These are phyloP conservation scores for Boletus tylopilopsis DNA, from an alignment of 768 basidiomycete genomes.

Conservation along the genomic window DNA sequence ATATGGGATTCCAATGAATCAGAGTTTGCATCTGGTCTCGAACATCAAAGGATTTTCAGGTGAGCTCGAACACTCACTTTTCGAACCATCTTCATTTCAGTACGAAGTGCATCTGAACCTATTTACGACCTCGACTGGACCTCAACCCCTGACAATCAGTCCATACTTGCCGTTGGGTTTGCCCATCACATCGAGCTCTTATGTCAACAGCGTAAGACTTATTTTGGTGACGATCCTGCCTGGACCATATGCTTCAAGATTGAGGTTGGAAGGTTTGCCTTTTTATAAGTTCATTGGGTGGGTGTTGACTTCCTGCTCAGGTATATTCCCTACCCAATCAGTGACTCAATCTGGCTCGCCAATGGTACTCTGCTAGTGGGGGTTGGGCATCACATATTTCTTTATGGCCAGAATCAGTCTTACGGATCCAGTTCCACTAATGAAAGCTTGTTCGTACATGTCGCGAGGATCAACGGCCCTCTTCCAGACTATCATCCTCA, in stretches of 20 bases:
- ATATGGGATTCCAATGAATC: slow-evolving; percentile 97
- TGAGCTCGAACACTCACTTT: slow-evolving; percentile 28
- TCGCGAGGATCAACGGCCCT: slow-evolving; percentile 81
- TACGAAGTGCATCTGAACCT: slow-evolving; percentile 39
- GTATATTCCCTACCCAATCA: slow-evolving; percentile 73
- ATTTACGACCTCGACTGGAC: slow-evolving; percentile 92
- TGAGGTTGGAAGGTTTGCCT: slow-evolving; percentile 63
- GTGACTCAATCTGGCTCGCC: slow-evolving; percentile 88
- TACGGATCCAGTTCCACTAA: slow-evolving; percentile 20
- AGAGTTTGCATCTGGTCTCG: slow-evolving; percentile 88
- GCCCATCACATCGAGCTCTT: slow-evolving; percentile 74
- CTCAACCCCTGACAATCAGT: slow-evolving; percentile 84
- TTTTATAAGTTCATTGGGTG: background rate
- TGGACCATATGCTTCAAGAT: slow-evolving; percentile 74
- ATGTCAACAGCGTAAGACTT: slow-evolving; percentile 91
- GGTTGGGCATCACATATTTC: slow-evolving; percentile 77
- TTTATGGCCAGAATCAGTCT: slow-evolving; percentile 55
- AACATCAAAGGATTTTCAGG: slow-evolving; percentile 64
- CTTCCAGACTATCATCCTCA: slow-evolving; percentile 91
- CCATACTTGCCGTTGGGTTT: slow-evolving; percentile 89
- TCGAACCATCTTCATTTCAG: background rate
- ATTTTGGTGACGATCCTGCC: slow-evolving; percentile 77
- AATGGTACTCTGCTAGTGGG: slow-evolving; percentile 80
- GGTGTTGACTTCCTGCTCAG: slow-evolving; percentile 35
- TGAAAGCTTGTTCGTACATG: slow-evolving; percentile 73